Percentiles rank a stretch among this genome's conserved stretches.
Conservation (phyloP, 2,329 filamentous ascomycete genomes). For the Fusarium succisae region DNA sequence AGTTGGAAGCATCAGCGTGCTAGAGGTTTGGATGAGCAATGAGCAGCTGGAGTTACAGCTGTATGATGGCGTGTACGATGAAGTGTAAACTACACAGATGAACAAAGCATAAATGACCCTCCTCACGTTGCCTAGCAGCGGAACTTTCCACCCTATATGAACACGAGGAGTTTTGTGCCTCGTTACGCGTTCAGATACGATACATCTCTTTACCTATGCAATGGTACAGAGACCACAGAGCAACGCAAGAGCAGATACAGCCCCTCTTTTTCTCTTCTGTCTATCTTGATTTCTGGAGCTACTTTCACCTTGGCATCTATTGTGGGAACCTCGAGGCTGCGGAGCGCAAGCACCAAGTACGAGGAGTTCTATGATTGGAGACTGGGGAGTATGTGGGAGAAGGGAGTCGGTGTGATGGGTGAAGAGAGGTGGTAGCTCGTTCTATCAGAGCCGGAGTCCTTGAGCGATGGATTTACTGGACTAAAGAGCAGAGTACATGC, state of each 20-base stretch:
- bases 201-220: conserved; percentile 65
- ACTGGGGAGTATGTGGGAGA: conserved; percentile 1
- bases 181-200: conserved; percentile 68
- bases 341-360: conserved; percentile 46
- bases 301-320: background rate
- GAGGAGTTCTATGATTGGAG: conserved; percentile 9
- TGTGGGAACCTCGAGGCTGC: conserved; percentile 33
- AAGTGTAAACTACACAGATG: conserved; percentile 40
- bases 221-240: conserved; percentile 69
- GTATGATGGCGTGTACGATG: conserved; percentile 36
- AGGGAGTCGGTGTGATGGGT: conserved; percentile 29
- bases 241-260: conserved; percentile 64
- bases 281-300: background rate
- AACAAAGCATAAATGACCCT: conserved; percentile 43
- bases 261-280: background rate
- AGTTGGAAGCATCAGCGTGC: conserved; percentile 13
- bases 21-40: conserved; percentile 13
- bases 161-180: background rate
- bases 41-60: conserved; percentile 14
- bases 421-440: conserved; percentile 53
- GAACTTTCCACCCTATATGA: background rate
- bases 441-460: conserved; percentile 70
- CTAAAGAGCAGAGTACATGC: conserved; percentile 71
- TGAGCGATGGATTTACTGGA: conserved; percentile 67
- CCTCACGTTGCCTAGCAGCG: conserved; percentile 31